phyloP scores from a whole-genome alignment of 2,329 filamentous ascomycete genomes.

The Karstenula rhodostoma region DNA sequence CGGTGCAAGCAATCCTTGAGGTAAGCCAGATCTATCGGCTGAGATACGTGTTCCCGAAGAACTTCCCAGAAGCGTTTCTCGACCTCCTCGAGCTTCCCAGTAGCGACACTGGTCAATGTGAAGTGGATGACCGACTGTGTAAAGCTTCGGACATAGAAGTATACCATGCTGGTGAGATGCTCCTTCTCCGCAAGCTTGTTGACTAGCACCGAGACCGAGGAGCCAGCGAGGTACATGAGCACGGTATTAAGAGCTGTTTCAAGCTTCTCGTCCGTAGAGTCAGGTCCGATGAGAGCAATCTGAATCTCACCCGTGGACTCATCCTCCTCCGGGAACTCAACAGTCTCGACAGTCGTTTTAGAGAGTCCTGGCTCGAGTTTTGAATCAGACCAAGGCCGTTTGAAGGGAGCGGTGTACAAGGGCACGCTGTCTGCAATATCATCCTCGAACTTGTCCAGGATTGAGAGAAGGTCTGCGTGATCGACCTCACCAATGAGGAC shows the following conservation, averaged over 20 bases:
- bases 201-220: constrained; percentile 89
- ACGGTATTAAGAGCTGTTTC: constrained; percentile 80
- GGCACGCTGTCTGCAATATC: constrained; percentile 86
- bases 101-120: constrained; percentile 84
- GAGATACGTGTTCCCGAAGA: constrained; percentile 79
- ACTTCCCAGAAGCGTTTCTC: constrained; percentile 87
- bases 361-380: constrained; percentile 76
- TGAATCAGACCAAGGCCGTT: constrained; percentile 90
- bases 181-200: constrained; percentile 93
- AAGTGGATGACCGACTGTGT: constrained; percentile 87
- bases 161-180: constrained; percentile 85
- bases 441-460: constrained; percentile 87
- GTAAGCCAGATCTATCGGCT: constrained; percentile 88
- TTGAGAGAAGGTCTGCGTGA: constrained; percentile 78
- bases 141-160: constrained; percentile 79
- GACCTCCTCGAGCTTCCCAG: constrained; percentile 81
- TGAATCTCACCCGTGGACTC: constrained; percentile 90
- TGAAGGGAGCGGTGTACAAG: constrained; percentile 76
- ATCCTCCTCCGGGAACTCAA: constrained; percentile 96
- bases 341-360: constrained; percentile 76
- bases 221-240: constrained; percentile 88
- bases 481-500: constrained; percentile 93
- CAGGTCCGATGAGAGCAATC: constrained; percentile 86
- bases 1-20: constrained; percentile 86
- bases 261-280: constrained; percentile 70